phyloP scores from a whole-genome alignment of 805 yeast species.

The Yamadazyma takamatsuzukensis region DNA sequence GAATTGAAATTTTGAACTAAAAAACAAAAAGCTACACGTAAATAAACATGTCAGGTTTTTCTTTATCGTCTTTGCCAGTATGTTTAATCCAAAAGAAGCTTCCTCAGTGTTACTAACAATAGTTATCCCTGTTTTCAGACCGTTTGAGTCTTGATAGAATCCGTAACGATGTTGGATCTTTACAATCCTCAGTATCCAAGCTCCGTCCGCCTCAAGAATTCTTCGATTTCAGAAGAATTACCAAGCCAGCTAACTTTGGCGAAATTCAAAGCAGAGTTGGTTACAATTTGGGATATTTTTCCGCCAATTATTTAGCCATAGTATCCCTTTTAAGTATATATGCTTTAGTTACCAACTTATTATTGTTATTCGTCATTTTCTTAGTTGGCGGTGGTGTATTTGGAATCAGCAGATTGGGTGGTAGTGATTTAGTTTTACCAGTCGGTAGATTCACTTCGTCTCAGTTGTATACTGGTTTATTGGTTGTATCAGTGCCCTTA shows the following conservation, averaged over 20 bases:
- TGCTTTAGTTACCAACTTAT: conserved; percentile 80
- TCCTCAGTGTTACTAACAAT: conserved; percentile 1
- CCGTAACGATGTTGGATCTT: conserved; percentile 44
- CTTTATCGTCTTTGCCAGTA: conserved; percentile 38
- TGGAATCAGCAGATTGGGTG: conserved; percentile 76
- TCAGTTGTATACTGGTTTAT: conserved; percentile 79
- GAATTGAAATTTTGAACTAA: no score
- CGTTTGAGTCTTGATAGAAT: conserved; percentile 29
- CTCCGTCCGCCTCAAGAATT: conserved; percentile 91
- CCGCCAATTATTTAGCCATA: conserved; percentile 78
- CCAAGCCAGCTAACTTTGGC: conserved; percentile 85
- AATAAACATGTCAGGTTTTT: conserved; percentile 28
- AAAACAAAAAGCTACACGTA: conserved; percentile 2
- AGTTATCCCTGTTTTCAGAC: conserved; percentile 14
- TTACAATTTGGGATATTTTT: conserved; percentile 82
- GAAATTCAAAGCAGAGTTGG: conserved; percentile 87
- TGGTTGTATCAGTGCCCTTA: conserved; percentile 73
- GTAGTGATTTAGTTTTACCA: conserved; percentile 77
- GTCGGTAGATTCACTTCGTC: conserved; percentile 69
- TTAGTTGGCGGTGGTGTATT: conserved; percentile 71
- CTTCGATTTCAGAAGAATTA: conserved; percentile 82
- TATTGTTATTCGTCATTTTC: conserved; percentile 75
- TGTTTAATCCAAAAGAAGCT: conserved; percentile 14
- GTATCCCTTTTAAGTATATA: conserved; percentile 72
- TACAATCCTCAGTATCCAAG: conserved; percentile 65